Evolutionary conservation across 73 alveolate genomes (phyloP).

Genomic region (Stentor coeruleus): DNA sequence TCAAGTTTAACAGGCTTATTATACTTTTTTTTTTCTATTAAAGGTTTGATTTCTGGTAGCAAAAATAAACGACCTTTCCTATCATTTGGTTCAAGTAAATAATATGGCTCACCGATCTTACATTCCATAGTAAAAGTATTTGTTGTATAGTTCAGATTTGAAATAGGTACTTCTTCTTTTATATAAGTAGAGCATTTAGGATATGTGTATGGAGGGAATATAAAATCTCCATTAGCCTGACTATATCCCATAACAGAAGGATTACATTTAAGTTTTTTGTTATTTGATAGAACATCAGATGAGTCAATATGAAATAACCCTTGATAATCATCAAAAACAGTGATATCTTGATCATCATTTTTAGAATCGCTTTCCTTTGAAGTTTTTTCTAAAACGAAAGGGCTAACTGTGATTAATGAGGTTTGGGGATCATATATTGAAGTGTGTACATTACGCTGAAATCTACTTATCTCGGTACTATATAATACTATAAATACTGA

Average conservation of each 20-base stretch:
- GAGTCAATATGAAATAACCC: no score
- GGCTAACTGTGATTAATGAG: no score
- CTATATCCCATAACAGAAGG: background rate
- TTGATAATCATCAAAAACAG: no score
- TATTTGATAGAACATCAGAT: background rate
- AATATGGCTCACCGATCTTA: background rate
- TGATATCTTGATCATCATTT: no score
- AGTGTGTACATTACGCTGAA: no score
- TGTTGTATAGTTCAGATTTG: background rate
- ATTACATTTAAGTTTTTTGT: background rate
- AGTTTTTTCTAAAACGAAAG: no score
- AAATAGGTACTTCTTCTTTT: background rate
- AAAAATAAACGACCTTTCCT: background rate
- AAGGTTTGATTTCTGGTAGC: background rate
- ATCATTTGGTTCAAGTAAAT: background rate
- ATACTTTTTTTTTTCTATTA: background rate
- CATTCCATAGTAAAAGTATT: background rate
- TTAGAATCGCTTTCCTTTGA: no score
- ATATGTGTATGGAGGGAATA: conserved; percentile 14
- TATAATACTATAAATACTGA: no score
- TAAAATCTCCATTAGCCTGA: background rate
- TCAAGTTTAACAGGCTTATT: background rate
- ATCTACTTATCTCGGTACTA: no score
- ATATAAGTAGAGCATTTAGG: background rate
- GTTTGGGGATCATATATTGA: no score